Conservation (phyloP, 208 protist species). For the Herpetomonas muscarum region DNA sequence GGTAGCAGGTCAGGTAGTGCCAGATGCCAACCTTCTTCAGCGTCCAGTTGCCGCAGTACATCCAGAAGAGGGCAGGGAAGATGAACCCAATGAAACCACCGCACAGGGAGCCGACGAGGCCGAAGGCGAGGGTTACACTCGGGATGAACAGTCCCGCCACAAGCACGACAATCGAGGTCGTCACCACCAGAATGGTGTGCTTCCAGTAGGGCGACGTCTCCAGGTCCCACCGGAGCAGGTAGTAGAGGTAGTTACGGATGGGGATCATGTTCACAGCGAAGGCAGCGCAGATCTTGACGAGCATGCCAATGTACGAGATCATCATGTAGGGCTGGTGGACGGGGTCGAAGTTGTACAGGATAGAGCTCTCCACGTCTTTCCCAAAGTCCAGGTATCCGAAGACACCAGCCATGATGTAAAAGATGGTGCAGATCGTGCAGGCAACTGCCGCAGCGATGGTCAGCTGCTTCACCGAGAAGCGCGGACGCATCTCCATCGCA, state of each 20-base stretch:
- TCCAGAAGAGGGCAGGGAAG: constrained; percentile 63
- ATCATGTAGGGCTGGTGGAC: constrained; percentile 20
- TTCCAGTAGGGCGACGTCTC: constrained; percentile 7
- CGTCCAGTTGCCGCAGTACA: constrained; percentile 69
- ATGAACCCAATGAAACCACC: constrained; percentile 76
- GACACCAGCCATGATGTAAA: constrained; percentile 23
- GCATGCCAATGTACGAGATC: constrained; percentile 24
- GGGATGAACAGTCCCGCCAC: constrained; percentile 51
- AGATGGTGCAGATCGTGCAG: constrained; percentile 14
- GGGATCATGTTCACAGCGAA: constrained; percentile 25
- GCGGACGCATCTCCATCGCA: constrained; percentile 24
- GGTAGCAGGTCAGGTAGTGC: constrained; percentile 39
- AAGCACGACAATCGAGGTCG: constrained; percentile 13
- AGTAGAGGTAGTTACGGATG: constrained; percentile 13
- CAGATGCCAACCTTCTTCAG: constrained; percentile 38
- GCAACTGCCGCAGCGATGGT: constrained; percentile 13
- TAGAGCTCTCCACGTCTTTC: constrained; percentile 8
- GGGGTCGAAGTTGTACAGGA: constrained; percentile 31
- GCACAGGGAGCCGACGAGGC: constrained; percentile 60
- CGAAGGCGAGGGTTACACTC: constrained; percentile 50
- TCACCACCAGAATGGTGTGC: constrained; percentile 10
- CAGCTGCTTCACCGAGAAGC: constrained; percentile 13
- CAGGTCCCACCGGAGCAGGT: constrained; percentile 14
- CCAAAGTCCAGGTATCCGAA: constrained; percentile 42
- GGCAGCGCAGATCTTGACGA: constrained; percentile 17